Base-by-base conservation (phyloP, 441 rosid species). In the Populus hybrid region DNA sequence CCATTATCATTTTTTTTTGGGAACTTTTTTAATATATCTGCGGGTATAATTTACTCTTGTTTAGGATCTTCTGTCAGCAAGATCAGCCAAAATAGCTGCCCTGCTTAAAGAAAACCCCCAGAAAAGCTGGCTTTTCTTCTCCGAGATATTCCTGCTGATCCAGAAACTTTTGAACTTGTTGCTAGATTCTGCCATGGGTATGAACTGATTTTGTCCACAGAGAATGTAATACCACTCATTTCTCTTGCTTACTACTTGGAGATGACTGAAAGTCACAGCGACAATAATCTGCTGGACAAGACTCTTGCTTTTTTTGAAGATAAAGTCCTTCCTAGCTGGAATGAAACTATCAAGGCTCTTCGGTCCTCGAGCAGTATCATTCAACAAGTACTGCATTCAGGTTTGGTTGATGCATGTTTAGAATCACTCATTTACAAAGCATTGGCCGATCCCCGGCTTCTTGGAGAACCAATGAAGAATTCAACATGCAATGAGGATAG, bases 171-270 rank as follows among this genome's bases (percentile, higher is more conserved):
- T 29, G 85, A 88, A 81, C 87, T 89, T 38, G 87, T 93, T 59
- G 86, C 87, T 40, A 88, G 90, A 80, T 95, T 95, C 90, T 95
- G 96, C 83, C 84, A 87, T 16, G 98, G 97, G 64, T 88, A n/a
- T 61, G 86, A 89, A 63, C 75, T 82, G 1, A 81, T 78, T 2
- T 75, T 95, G 40, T 84, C 92, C 2, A 78, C 91, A 2, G 94
- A 91, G 53, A 95, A 89, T 76, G 84, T 90, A 18, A 61, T 95
- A 50, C 88, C 93, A 28, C 84, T 95, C 78, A 80, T 81, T 53
- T 92, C 93, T 84, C 75, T 86, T 63, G 88, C 98, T 61, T 73
- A 77, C 75, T 75, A 85, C 84, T 84, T 95, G 81, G 94, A 84
- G 67, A 95, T 95, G 98, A 82, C 84, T 6, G 97, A 93, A 78